phyloP scores from a whole-genome alignment of 306 rosid genomes.

The Canavalia gladiata region DNA sequence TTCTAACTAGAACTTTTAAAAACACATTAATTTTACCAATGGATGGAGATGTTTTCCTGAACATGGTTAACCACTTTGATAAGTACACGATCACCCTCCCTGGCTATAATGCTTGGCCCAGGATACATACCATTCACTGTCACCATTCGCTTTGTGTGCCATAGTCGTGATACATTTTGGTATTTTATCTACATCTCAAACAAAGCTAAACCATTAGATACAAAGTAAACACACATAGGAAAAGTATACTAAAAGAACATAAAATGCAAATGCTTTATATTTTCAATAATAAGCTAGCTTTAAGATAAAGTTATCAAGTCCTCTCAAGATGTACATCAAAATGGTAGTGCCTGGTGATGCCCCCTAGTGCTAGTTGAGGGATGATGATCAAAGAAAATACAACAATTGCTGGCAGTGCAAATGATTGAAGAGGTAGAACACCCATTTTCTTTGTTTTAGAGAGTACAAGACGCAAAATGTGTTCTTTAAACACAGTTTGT shows the following conservation, averaged over 20 bases:
- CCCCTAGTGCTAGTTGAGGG: slow-evolving; percentile 56
- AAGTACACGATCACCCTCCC: slow-evolving; percentile 66
- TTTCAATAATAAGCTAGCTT: slow-evolving; percentile 16
- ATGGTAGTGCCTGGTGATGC: slow-evolving; percentile 69
- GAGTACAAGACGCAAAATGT: not conserved
- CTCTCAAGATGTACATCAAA: slow-evolving; percentile 56
- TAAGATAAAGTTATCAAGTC: not conserved
- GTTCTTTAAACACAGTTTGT: not conserved
- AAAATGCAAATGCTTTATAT: not conserved
- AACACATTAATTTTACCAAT: slow-evolving; percentile 54
- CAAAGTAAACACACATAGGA: not conserved
- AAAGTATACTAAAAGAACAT: not conserved
- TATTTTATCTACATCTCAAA: slow-evolving; percentile 52
- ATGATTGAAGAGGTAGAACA: slow-evolving; percentile 26
- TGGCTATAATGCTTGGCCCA: slow-evolving; percentile 67
- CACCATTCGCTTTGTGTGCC: slow-evolving; percentile 67
- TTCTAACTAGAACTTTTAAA: not conserved
- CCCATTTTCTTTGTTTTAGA: slow-evolving; percentile 50
- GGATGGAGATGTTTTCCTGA: slow-evolving; percentile 63
- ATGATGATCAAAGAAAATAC: slow-evolving; percentile 44
- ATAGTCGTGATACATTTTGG: slow-evolving; percentile 64
- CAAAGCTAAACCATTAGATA: not conserved
- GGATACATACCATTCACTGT: slow-evolving; percentile 77
- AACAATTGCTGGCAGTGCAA: slow-evolving; percentile 11
- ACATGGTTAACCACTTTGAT: slow-evolving; percentile 70